These are phyloP conservation scores for Phalaenopsis hybrid DNA, from an alignment of 116 monocot species.

Conservation along the genomic window DNA sequence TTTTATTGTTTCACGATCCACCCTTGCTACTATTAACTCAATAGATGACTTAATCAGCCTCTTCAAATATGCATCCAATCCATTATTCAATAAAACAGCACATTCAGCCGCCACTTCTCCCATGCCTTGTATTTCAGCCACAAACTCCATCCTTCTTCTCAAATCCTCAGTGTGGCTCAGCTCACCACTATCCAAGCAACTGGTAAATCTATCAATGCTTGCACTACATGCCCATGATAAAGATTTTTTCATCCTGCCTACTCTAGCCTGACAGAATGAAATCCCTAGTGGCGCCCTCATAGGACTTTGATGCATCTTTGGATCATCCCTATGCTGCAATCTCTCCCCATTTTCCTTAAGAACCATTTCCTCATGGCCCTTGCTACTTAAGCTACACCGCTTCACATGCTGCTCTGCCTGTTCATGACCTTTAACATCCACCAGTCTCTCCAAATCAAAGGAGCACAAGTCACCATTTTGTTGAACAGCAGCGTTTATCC, in stretches of 20 bases:
- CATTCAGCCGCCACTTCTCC: constrained; percentile 53
- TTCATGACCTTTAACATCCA: constrained; percentile 30
- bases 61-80: constrained; percentile 74
- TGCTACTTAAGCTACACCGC: constrained; percentile 20
- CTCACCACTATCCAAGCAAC: constrained; percentile 30
- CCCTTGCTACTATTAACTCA: constrained; percentile 42
- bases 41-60: constrained; percentile 54
- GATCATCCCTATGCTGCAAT: constrained; percentile 12
- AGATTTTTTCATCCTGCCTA: constrained; percentile 12
- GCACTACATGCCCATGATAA: constrained; percentile 4
- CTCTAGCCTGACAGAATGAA: constrained; percentile 7
- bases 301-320: neutral
- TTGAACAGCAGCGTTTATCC: too few species aligned
- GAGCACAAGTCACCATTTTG: too few species aligned
- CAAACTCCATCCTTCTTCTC: constrained; percentile 66
- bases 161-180: constrained; percentile 50
- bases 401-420: constrained; percentile 20
- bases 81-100: constrained; percentile 70
- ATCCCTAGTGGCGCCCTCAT: constrained; percentile 18
- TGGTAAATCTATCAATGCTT: constrained; percentile 17
- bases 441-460: neutral
- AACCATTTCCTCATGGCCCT: constrained; percentile 1
- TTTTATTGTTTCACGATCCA: constrained; percentile 24
- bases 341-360: constrained; percentile 13
- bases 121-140: constrained; percentile 52